Base-by-base conservation (phyloP, 176 grass and related monocot genomes). In the Bonia amplexicaulis region DNA sequence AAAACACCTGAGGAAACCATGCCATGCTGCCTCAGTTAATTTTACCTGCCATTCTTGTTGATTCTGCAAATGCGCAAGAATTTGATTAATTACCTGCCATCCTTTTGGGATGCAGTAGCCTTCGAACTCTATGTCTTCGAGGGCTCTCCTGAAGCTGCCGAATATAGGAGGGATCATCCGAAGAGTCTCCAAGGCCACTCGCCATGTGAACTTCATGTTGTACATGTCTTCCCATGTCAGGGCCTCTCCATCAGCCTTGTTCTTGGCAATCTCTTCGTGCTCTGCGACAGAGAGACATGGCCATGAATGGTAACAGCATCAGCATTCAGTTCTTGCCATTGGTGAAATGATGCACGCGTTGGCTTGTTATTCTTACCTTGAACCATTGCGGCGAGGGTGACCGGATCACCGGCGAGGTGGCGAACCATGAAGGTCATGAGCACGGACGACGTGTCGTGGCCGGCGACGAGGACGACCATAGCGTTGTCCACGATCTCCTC, bases 361-460 rank as follows among this genome's bases (percentile, higher is more conserved):
- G 10, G 55, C 9, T 42, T 42, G 9, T 42, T 42, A 10, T 22
- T 67, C 4, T 77, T 74, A 71, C 84, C 80, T 75, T 74, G 74
- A 33, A 53, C 49, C 67, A 87, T 84, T 29, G 61, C 80, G 27
- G 84, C 60, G 39, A 84, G 80, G 22, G 76, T 89, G 23, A n/a
- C 69, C 1, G 74, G 55, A 40, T 92, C 87, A 2, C 31, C 63
- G 69, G 90, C 87, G 26, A 92, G 90, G 11, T 87, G 87, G 44
- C 90, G 87, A 35, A 89, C 31, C 80, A 92, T 89, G 87, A 92
- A 92, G 16, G 87, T 89, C 57, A 92, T 29, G 14, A 92, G 90
- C 35, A 76, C 40, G 45, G 90, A 79, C 6, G 90, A 86, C 9
- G 90, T 92, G 69, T 92, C 90, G 29, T 86, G 79, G 29, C 84